A percentile compares a stretch with the other conserved stretches of the same genome.
phyloP scores from a whole-genome alignment of 495 filamentous ascomycete species.

The Podospora conica region DNA sequence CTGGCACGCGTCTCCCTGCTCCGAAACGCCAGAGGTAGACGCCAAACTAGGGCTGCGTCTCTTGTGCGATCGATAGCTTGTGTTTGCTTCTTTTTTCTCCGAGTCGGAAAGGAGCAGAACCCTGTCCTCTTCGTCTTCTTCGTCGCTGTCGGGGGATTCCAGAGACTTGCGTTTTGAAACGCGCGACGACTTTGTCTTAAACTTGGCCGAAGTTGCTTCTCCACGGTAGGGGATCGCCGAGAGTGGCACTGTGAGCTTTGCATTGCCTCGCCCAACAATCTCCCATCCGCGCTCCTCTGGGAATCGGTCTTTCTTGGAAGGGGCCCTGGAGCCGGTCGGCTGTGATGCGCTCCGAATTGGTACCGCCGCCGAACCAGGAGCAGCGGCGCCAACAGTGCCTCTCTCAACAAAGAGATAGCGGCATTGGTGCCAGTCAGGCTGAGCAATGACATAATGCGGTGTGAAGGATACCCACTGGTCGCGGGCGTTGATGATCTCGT shows the following conservation, averaged over 20 bases:
- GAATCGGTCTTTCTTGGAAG: background rate
- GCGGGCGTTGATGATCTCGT: conserved; percentile 80
- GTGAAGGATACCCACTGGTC: conserved; percentile 46
- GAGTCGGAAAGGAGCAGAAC: background rate
- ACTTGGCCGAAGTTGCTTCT: background rate
- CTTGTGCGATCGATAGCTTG: background rate
- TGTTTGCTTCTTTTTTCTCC: background rate
- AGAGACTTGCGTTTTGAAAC: background rate
- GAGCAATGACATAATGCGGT: conserved; percentile 66
- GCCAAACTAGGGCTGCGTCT: background rate
- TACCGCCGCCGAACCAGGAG: background rate
- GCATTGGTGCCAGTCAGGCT: conserved; percentile 86
- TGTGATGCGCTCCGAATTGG: conserved; percentile 14
- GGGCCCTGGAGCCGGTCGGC: background rate
- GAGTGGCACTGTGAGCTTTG: conserved; percentile 20
- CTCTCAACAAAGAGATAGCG: conserved; percentile 70
- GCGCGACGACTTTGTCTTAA: background rate
- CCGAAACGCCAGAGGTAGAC: background rate
- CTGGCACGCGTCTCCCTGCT: background rate
- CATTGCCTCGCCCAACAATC: background rate
- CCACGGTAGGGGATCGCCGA: conserved; percentile 26
- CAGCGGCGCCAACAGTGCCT: too few species aligned
- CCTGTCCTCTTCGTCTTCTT: conserved; percentile 16
- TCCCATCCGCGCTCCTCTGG: background rate
- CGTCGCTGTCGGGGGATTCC: conserved; percentile 2